Base-by-base conservation (phyloP, 345 rosid species). In the Excoecaria agallocha region DNA sequence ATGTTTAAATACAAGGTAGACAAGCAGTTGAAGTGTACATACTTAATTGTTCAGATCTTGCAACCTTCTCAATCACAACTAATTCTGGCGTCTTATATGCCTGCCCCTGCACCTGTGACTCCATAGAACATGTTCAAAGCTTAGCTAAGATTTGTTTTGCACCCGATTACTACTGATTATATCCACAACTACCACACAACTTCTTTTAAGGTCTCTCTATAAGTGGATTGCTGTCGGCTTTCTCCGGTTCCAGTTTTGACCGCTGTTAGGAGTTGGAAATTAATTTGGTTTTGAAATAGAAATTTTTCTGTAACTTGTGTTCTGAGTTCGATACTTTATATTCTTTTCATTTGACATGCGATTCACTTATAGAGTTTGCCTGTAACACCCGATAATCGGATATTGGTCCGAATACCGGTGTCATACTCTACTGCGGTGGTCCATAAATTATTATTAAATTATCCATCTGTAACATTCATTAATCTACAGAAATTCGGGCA, bases 1-100 rank as follows among this genome's bases (percentile, higher is more conserved):
- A 95, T 93, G 99, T 93, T 95, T 86, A 93, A 81, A 77, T 98
- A 93, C 86, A 89, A 89, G 78, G 82, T 66, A 55, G 96, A 91
- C 74, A 87, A 87, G 81, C 85, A 95, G 59, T 95, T 96, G 99
- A 95, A 87, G 77, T 95, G 86, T 72, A 90, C 93, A 0, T 91
- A 88, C 81, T 82, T 95, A 82, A 85, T 93, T 66, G 99, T 95
- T 17, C 92, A 93, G 82, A 81, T 93, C 72, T 62, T 59, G 74
- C 82, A 92, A 56, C 98, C 98, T 54, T 85, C 91, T 30, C 89
- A 79, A 63, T 81, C 89, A 43, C 91, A 86, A 75, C 64, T 95
- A 79, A 90, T 91, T 80, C 80, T 93, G 71, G 99, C 91, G 85
- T 95, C 99, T 4, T 95, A 93, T 68, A 75, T 94, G 82, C 98